A percentile compares a stretch with the other conserved stretches of the same genome.
Conservation (phyloP, 2,329 filamentous ascomycete genomes). For the Diaporthe caulivora region DNA sequence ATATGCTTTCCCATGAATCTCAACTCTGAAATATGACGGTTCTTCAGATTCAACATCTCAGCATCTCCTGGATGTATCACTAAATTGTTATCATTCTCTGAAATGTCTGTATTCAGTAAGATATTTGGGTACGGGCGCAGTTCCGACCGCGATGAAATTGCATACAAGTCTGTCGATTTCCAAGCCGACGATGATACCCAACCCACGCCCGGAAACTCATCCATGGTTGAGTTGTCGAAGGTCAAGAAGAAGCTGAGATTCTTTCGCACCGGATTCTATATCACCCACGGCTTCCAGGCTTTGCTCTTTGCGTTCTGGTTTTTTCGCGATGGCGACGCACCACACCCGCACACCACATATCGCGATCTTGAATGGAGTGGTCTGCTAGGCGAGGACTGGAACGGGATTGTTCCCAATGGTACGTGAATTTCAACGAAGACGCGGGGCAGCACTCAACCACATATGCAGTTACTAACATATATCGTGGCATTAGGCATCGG, state of each 20-base stretch:
- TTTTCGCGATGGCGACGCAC: not conserved
- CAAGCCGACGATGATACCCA: slow-evolving; percentile 5
- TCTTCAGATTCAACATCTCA: not conserved
- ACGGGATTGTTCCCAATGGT: slow-evolving; percentile 16
- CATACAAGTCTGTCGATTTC: slow-evolving; percentile 18
- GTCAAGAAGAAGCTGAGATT: slow-evolving; percentile 18
- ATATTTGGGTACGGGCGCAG: not conserved
- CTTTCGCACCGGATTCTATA: slow-evolving; percentile 1
- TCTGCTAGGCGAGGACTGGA: slow-evolving; percentile 15
- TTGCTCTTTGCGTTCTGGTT: not conserved
- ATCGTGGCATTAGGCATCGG: slow-evolving; percentile 7
- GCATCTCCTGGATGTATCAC: not conserved
- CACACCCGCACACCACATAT: slow-evolving; percentile 5
- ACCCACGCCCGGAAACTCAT: not conserved
- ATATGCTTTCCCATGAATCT: not conserved
- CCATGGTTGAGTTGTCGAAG: slow-evolving; percentile 8
- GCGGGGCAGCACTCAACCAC: not conserved
- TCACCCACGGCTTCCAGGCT: slow-evolving; percentile 6
- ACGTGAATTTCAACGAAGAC: not conserved
- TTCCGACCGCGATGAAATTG: slow-evolving; percentile 17
- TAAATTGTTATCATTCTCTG: not conserved
- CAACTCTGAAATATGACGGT: not conserved
- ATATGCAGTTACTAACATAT: not conserved
- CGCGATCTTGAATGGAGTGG: slow-evolving; percentile 15
- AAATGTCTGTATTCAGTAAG: not conserved